phyloP scores from a whole-genome alignment of 225 moss, liverwort and hornwort species.

The Lunularia cruciata region DNA sequence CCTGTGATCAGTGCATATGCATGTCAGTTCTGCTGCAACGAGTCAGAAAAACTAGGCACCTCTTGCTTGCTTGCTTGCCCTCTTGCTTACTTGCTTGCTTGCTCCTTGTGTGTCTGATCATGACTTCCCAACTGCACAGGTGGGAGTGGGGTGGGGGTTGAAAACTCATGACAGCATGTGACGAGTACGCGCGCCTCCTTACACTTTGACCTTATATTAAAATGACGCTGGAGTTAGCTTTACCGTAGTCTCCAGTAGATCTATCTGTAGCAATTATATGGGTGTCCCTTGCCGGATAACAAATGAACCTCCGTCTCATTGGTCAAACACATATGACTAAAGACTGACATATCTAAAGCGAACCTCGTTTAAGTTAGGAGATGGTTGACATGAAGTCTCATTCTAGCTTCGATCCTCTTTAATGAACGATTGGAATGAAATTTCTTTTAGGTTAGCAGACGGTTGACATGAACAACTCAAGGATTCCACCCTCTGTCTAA shows the following conservation, averaged over 20 bases:
- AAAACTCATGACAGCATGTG: constrained; percentile 12
- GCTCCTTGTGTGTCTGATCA: neutral
- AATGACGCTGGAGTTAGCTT: neutral
- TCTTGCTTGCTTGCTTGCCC: neutral
- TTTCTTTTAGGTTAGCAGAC: neutral
- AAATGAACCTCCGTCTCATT: neutral
- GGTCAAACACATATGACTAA: constrained; percentile 5
- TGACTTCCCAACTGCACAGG: constrained; percentile 3
- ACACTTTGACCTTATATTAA: neutral
- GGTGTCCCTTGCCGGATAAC: constrained; percentile 6
- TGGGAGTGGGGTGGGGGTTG: too few species aligned
- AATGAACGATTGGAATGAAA: neutral
- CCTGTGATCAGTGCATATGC: neutral
- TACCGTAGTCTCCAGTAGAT: neutral
- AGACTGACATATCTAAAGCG: neutral
- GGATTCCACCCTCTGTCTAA: neutral
- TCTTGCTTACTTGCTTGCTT: neutral
- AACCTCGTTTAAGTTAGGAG: neutral
- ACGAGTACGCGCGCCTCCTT: constrained; percentile 3
- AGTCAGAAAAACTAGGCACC: neutral
- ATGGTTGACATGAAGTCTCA: neutral
- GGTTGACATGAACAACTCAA: constrained; percentile 4
- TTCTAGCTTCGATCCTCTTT: neutral
- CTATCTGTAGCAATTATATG: constrained; percentile 1
- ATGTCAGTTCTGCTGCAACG: constrained; percentile 6